Percentiles rank a stretch among this genome's conserved stretches.
phyloP scores from a whole-genome alignment of 163 green algal species.

The Chloromonas sp. region DNA sequence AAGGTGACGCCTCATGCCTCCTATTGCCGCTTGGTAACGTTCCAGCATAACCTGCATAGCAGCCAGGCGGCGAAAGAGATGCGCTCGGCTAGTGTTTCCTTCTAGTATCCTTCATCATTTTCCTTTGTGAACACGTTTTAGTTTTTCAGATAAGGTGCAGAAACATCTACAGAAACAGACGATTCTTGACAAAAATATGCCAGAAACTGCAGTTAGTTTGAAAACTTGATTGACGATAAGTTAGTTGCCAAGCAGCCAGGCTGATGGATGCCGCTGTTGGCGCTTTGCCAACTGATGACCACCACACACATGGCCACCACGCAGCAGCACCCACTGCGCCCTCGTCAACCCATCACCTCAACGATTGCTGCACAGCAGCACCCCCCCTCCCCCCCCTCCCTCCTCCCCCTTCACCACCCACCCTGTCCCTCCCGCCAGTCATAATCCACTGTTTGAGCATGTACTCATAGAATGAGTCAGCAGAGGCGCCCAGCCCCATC shows the following conservation, averaged over 20 bases:
- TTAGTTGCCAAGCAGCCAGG: no score
- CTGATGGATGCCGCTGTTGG: not conserved
- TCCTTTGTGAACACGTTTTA: no score
- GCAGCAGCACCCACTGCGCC: no score
- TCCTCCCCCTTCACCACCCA: not conserved
- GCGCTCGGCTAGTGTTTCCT: not conserved
- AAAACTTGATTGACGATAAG: no score
- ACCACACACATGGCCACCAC: not conserved
- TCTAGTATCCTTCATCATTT: no score
- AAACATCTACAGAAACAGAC: no score
- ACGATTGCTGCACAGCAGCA: no score
- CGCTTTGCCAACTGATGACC: not conserved
- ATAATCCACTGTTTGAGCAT: slow-evolving; percentile 77
- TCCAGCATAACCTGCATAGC: slow-evolving; percentile 18
- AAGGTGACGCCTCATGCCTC: slow-evolving; percentile 33
- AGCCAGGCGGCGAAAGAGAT: not conserved
- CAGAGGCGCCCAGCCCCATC: slow-evolving; percentile 29
- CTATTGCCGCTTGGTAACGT: slow-evolving; percentile 49
- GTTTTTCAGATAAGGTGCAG: no score
- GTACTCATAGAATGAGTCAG: slow-evolving; percentile 81
- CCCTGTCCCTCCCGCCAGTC: slow-evolving; percentile 33
- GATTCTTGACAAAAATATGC: no score
- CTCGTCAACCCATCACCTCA: no score
- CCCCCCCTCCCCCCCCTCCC: not conserved
- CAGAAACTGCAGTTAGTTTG: no score